A percentile compares a stretch with the other conserved stretches of the same genome.
phyloP scores from a whole-genome alignment of 1,139 yeast species.

The Eremothecium sinecaudum region DNA sequence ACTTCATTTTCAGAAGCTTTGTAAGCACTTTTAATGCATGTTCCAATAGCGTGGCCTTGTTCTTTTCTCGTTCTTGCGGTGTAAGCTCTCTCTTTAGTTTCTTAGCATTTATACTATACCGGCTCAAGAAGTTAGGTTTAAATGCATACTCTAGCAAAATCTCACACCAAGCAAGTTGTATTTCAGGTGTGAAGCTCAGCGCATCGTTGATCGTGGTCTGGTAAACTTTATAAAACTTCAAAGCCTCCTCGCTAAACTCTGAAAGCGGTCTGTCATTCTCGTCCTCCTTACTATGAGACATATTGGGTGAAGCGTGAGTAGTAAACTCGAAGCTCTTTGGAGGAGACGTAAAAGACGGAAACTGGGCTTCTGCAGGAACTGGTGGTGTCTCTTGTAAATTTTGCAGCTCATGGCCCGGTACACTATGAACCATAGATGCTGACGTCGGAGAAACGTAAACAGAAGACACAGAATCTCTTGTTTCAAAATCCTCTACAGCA shows the following conservation, averaged over 20 bases:
- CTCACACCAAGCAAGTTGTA: slow-evolving; percentile 46
- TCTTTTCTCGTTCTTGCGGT: slow-evolving; percentile 40
- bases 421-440: not conserved
- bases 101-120: slow-evolving; percentile 40
- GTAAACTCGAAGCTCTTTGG: not conserved
- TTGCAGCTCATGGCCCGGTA: not conserved
- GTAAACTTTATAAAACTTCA: slow-evolving; percentile 18
- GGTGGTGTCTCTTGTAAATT: not conserved
- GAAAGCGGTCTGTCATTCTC: slow-evolving; percentile 1
- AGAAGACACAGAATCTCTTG: not conserved
- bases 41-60: slow-evolving; percentile 44
- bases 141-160: slow-evolving; percentile 39
- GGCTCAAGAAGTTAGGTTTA: slow-evolving; percentile 33
- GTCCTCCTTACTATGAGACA: not conserved
- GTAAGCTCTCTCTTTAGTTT: slow-evolving; percentile 32
- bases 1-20: slow-evolving; percentile 37
- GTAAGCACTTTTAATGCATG: slow-evolving; percentile 52
- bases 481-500: not conserved
- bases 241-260: slow-evolving; percentile 16
- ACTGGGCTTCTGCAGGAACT: not conserved
- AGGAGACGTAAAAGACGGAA: not conserved
- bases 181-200: slow-evolving; percentile 32
- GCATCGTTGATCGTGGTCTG: slow-evolving; percentile 21
- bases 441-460: not conserved
- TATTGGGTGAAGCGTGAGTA: not conserved